These are phyloP conservation scores for Favolaschia claudopus DNA, from an alignment of 768 basidiomycete species.

Conservation along the genomic window DNA sequence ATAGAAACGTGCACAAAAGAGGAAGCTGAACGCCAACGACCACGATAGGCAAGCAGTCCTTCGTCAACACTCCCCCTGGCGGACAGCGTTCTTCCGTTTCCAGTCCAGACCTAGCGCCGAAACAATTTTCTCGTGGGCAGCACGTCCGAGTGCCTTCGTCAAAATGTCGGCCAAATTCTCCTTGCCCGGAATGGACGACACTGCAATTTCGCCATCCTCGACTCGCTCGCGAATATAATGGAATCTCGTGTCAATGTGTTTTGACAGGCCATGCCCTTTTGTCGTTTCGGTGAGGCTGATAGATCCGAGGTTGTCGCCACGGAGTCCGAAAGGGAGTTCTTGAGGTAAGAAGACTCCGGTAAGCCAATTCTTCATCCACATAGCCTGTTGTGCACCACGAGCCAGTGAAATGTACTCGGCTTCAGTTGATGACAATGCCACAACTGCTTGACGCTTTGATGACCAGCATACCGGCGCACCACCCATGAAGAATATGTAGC, in stretches of 20 bases:
- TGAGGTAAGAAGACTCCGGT: constrained; percentile 13
- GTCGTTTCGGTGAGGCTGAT: constrained; percentile 17
- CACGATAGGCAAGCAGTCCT: background rate
- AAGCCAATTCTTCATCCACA: constrained; percentile 28
- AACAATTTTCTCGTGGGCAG: constrained; percentile 1
- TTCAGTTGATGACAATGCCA: constrained; percentile 25
- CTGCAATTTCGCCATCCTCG: constrained; percentile 5
- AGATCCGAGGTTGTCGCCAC: constrained; percentile 37
- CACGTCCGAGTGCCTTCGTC: constrained; percentile 33
- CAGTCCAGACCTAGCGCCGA: constrained; percentile 2
- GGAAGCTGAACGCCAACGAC: background rate
- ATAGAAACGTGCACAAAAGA: background rate
- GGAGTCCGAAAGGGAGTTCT: background rate
- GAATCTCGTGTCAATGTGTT: constrained; percentile 23
- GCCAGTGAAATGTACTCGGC: constrained; percentile 22
- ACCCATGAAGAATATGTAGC: constrained; percentile 38
- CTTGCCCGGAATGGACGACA: constrained; percentile 22
- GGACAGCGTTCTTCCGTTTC: background rate
- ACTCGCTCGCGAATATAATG: constrained; percentile 25
- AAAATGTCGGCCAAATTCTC: constrained; percentile 38
- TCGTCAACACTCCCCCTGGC: constrained; percentile 16
- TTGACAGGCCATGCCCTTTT: constrained; percentile 10
- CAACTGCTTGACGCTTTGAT: constrained; percentile 35
- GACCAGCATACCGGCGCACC: constrained; percentile 39
- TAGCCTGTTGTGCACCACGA: constrained; percentile 25